A percentile compares a stretch with the other conserved stretches of the same genome.
These are phyloP conservation scores for Penicillium subrubescens DNA, from an alignment of 495 filamentous ascomycete genomes.

Conservation along the genomic window DNA sequence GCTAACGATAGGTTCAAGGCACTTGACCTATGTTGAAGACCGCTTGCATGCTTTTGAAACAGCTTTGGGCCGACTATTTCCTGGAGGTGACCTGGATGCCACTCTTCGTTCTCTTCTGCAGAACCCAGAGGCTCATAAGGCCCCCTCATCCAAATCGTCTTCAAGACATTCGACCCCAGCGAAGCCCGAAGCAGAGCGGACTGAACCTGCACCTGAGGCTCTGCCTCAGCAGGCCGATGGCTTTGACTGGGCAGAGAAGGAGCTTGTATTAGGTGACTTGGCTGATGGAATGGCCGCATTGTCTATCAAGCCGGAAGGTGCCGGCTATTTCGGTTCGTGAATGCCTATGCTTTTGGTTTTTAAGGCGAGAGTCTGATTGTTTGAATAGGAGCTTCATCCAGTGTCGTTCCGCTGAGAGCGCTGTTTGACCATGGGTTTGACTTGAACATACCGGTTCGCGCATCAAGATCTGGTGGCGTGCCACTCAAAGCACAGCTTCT, in stretches of 20 bases:
- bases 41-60: slow-evolving; percentile 49
- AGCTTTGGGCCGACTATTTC: slow-evolving; percentile 46
- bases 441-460: slow-evolving; percentile 42
- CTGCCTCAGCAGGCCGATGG: slow-evolving; percentile 53
- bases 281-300: slow-evolving; percentile 57
- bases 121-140: slow-evolving; percentile 40
- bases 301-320: slow-evolving; percentile 51
- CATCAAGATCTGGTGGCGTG: slow-evolving; percentile 35
- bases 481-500: slow-evolving; percentile 46
- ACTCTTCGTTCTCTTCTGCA: slow-evolving; percentile 47
- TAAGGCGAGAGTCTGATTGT: slow-evolving; percentile 14
- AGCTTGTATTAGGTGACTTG: slow-evolving; percentile 46
- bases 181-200: slow-evolving; percentile 38
- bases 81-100: slow-evolving; percentile 50
- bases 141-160: slow-evolving; percentile 41
- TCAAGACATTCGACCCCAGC: slow-evolving; percentile 44
- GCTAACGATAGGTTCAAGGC: slow-evolving; percentile 30
- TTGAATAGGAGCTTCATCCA: slow-evolving; percentile 43
- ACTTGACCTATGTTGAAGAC: slow-evolving; percentile 54
- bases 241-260: slow-evolving; percentile 55
- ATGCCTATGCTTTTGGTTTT: neutral
- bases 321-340: slow-evolving; percentile 51
- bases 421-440: slow-evolving; percentile 51
- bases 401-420: slow-evolving; percentile 49
- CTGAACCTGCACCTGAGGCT: slow-evolving; percentile 46